Conservation (phyloP, 2,329 filamentous ascomycete genomes). For the Aspergillus spinulosporus region DNA sequence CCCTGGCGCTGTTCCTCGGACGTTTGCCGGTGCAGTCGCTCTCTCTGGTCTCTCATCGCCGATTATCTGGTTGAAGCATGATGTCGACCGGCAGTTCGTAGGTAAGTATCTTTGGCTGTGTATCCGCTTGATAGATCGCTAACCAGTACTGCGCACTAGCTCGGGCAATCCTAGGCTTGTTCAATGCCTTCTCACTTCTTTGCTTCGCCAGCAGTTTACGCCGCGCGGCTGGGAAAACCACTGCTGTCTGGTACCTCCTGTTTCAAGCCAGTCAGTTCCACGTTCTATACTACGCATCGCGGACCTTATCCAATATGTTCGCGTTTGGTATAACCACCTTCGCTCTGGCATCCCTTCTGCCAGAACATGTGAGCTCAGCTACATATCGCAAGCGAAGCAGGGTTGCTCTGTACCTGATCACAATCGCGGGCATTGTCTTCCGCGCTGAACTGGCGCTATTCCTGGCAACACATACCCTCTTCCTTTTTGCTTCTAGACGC, state of each 20-base stretch:
- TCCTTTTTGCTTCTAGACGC: conserved; percentile 60
- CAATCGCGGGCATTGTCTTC: conserved; percentile 79
- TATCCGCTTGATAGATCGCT: background rate
- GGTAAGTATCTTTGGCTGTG: conserved; percentile 41
- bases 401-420: conserved; percentile 71
- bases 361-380: conserved; percentile 34
- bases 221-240: conserved; percentile 65
- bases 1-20: conserved; percentile 85
- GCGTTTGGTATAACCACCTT: conserved; percentile 69
- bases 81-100: conserved; percentile 58
- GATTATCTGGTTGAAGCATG: conserved; percentile 59
- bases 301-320: conserved; percentile 95
- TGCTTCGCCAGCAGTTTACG: conserved; percentile 65
- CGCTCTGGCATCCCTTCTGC: conserved; percentile 51
- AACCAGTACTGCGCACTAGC: conserved; percentile 47
- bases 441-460: conserved; percentile 85
- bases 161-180: conserved; percentile 72
- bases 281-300: conserved; percentile 84
- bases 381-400: conserved; percentile 53
- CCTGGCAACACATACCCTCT: conserved; percentile 66
- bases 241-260: conserved; percentile 75
- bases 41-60: conserved; percentile 73
- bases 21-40: conserved; percentile 78
- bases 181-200: conserved; percentile 70
- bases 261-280: conserved; percentile 88